A percentile compares a stretch with the other conserved stretches of the same genome.
Evolutionary conservation across 2,329 filamentous ascomycete genomes (phyloP).

Genomic region (Paraphoma chrysanthemicola): DNA sequence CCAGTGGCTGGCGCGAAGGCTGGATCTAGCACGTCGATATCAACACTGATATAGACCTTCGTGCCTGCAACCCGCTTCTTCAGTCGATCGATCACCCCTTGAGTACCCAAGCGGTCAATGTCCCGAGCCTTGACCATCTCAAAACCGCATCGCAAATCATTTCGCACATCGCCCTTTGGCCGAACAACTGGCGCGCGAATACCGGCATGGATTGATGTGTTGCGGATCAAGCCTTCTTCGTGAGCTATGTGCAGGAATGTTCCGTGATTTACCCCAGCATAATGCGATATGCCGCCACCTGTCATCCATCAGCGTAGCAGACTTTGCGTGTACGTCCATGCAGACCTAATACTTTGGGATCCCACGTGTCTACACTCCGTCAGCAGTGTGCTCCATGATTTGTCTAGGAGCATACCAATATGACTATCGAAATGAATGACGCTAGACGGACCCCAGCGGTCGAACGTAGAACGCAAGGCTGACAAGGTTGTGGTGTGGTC

Average conservation of each 20-base stretch:
- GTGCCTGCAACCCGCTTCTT: slow-evolving; percentile 59
- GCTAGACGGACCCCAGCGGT: slow-evolving; percentile 61
- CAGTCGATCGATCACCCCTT: slow-evolving; percentile 57
- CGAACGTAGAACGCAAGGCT: slow-evolving; percentile 57
- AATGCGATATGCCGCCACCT: slow-evolving; percentile 66
- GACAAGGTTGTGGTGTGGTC: slow-evolving; percentile 65
- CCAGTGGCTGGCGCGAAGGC: slow-evolving; percentile 65
- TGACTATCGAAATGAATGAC: slow-evolving; percentile 67
- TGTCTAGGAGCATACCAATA: slow-evolving; percentile 42
- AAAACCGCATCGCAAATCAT: slow-evolving; percentile 67
- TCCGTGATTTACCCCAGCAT: slow-evolving; percentile 67
- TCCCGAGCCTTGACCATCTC: slow-evolving; percentile 63
- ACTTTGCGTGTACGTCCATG: background rate
- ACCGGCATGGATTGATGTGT: slow-evolving; percentile 67
- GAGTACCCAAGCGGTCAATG: slow-evolving; percentile 58
- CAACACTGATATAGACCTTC: slow-evolving; percentile 64
- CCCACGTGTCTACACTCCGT: slow-evolving; percentile 57
- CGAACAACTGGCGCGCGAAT: slow-evolving; percentile 63
- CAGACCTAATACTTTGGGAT: slow-evolving; percentile 60
- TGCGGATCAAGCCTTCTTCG: slow-evolving; percentile 66
- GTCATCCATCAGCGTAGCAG: slow-evolving; percentile 6
- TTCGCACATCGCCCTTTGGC: slow-evolving; percentile 59
- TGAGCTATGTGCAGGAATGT: slow-evolving; percentile 69
- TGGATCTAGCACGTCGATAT: slow-evolving; percentile 65
- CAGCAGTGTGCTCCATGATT: slow-evolving; percentile 17